These are phyloP conservation scores for Salvia hispanica DNA, from an alignment of 257 asterid species.

Conservation along the genomic window DNA sequence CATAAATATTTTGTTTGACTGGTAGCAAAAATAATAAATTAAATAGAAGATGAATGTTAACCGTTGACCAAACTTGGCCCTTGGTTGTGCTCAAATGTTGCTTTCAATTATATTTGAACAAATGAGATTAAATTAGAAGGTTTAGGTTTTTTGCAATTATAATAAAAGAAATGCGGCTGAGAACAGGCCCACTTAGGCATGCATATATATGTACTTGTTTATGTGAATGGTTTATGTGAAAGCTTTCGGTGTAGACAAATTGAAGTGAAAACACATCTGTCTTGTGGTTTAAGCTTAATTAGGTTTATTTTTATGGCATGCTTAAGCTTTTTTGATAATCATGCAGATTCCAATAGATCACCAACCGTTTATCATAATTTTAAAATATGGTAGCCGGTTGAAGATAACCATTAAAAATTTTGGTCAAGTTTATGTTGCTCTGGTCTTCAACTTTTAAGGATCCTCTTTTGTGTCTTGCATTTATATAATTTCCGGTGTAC, in stretches of 20 bases:
- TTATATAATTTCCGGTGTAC: too few species aligned
- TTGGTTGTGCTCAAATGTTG: constrained; percentile 41
- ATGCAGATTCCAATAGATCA: constrained; percentile 23
- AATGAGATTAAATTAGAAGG: constrained; percentile 26
- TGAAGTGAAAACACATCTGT: constrained; percentile 41
- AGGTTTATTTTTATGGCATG: constrained; percentile 26
- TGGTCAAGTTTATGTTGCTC: too few species aligned
- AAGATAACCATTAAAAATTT: too few species aligned
- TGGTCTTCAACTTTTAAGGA: too few species aligned
- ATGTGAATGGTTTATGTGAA: constrained; percentile 48
- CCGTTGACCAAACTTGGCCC: constrained; percentile 38
- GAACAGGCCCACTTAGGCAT: constrained; percentile 46
- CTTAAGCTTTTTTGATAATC: constrained; percentile 26
- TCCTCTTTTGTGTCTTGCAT: too few species aligned
- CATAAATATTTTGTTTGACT: too few species aligned
- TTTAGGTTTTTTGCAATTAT: too few species aligned
- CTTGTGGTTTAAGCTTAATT: constrained; percentile 24
- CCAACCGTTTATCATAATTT: constrained; percentile 6
- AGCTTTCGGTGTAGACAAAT: constrained; percentile 36
- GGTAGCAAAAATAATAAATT: too few species aligned
- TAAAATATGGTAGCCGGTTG: too few species aligned
- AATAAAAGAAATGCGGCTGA: constrained; percentile 27
- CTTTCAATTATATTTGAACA: constrained; percentile 20
- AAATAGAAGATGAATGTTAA: constrained; percentile 14
- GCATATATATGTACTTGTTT: constrained; percentile 36